Conservation (phyloP, 495 filamentous ascomycete genomes). For the Penicillium fimorum region DNA sequence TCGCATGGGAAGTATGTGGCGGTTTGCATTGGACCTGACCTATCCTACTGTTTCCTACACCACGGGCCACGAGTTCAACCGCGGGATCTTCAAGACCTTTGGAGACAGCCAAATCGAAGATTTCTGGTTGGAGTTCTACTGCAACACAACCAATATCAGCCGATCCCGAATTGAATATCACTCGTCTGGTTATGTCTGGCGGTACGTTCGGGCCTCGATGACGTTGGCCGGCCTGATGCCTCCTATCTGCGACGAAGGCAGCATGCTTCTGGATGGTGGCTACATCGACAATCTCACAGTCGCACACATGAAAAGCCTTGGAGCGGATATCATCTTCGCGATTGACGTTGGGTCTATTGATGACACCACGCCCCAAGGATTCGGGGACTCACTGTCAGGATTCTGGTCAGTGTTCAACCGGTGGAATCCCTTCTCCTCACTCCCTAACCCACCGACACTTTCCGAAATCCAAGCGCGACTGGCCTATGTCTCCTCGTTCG, state of each 20-base stretch:
- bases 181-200: constrained; percentile 93
- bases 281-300: constrained; percentile 98
- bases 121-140: constrained; percentile 98
- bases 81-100: constrained; percentile 98
- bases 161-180: constrained; percentile 87
- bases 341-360: constrained; percentile 91
- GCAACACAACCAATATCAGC: constrained; percentile 97
- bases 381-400: constrained; percentile 92
- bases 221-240: constrained; percentile 88
- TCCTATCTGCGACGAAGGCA: constrained; percentile 93
- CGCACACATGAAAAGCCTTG: constrained; percentile 92
- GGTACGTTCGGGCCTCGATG: constrained; percentile 95
- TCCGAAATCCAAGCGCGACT: constrained; percentile 94
- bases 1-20: constrained; percentile 96
- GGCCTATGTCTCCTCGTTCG: constrained; percentile 90
- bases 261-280: constrained; percentile 92
- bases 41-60: constrained; percentile 96
- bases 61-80: constrained; percentile 97
- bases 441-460: constrained; percentile 88
- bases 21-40: constrained; percentile 91
- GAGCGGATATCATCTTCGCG: constrained; percentile 91
- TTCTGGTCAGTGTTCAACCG: constrained; percentile 91
- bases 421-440: constrained; percentile 90
- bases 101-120: constrained; percentile 96
- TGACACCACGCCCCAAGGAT: constrained; percentile 84